A percentile compares a stretch with the other conserved stretches of the same genome.
Evolutionary conservation across 129 eudicot genomes (phyloP).

Genomic region (Ambrosia trifida): DNA sequence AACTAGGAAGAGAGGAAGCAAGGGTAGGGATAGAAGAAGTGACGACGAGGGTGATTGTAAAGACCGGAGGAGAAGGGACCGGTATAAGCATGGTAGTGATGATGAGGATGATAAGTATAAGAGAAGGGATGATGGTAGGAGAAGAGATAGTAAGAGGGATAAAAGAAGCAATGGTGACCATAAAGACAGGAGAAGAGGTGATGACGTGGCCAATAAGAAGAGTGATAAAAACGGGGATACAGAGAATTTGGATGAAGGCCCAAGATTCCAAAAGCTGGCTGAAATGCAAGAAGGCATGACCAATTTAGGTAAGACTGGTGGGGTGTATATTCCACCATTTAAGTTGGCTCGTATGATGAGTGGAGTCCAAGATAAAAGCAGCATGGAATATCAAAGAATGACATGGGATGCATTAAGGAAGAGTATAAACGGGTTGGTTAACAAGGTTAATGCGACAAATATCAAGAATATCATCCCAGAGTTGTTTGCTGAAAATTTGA

Average conservation of each 20-base stretch:
- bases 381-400: conserved; percentile 85
- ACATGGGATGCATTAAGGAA: conserved; percentile 95
- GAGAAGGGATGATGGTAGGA: conserved; percentile 16
- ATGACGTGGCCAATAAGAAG: conserved; percentile 11
- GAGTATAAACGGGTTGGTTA: conserved; percentile 93
- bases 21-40: conserved; percentile 22
- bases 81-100: conserved; percentile 21
- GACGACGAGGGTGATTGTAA: conserved; percentile 40
- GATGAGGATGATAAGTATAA: conserved; percentile 21
- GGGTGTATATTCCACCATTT: conserved; percentile 87
- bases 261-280: conserved; percentile 44
- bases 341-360: conserved; percentile 90
- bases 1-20: conserved; percentile 24
- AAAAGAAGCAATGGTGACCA: conserved; percentile 31
- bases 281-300: conserved; percentile 39
- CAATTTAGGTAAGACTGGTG: conserved; percentile 79
- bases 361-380: conserved; percentile 71
- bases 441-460: conserved; percentile 84
- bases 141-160: conserved; percentile 21
- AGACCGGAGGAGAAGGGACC: conserved; percentile 32
- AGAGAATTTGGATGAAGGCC: conserved; percentile 39
- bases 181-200: conserved; percentile 34
- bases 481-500: conserved; percentile 74
- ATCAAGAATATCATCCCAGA: conserved; percentile 81
- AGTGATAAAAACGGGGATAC: conserved; percentile 16